These are phyloP conservation scores for Aspergillus sp. DNA, from an alignment of 2,329 filamentous ascomycete species.

Conservation along the genomic window DNA sequence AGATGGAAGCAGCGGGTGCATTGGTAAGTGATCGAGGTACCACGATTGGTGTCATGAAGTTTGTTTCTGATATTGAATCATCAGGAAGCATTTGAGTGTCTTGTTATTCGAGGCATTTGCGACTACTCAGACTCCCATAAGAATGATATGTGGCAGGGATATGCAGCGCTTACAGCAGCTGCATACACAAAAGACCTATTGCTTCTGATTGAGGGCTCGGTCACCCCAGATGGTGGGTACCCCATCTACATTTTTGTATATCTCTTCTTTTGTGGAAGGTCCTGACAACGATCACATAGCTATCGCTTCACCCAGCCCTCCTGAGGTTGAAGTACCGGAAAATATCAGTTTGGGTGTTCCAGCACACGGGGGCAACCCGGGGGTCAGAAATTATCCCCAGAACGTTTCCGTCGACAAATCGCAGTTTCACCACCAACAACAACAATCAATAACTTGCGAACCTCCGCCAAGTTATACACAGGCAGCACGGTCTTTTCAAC, in stretches of 20 bases:
- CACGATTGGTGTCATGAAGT: background rate
- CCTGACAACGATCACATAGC: background rate
- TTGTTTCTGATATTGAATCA: background rate
- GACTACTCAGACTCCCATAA: slow-evolving; percentile 17
- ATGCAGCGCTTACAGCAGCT: slow-evolving; percentile 11
- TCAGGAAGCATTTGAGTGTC: background rate
- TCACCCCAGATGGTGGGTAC: background rate
- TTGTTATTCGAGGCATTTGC: slow-evolving; percentile 13
- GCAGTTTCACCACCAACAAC: too few species aligned
- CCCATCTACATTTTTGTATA: background rate
- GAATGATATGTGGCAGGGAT: slow-evolving; percentile 14
- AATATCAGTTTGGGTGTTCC: background rate
- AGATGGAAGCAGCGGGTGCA: slow-evolving; percentile 16
- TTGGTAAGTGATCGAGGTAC: background rate
- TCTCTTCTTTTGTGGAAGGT: background rate
- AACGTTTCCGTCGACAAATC: too few species aligned
- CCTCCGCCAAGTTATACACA: background rate
- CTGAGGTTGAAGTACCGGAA: background rate
- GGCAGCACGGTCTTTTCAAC: background rate
- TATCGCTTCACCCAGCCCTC: background rate
- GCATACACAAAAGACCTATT: slow-evolving; percentile 15
- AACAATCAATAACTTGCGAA: background rate
- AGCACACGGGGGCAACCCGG: background rate
- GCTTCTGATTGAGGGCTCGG: background rate
- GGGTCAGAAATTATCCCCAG: too few species aligned